Conservation (phyloP, 371 early-diverging fungal species). For the Rhizopus delemar region DNA sequence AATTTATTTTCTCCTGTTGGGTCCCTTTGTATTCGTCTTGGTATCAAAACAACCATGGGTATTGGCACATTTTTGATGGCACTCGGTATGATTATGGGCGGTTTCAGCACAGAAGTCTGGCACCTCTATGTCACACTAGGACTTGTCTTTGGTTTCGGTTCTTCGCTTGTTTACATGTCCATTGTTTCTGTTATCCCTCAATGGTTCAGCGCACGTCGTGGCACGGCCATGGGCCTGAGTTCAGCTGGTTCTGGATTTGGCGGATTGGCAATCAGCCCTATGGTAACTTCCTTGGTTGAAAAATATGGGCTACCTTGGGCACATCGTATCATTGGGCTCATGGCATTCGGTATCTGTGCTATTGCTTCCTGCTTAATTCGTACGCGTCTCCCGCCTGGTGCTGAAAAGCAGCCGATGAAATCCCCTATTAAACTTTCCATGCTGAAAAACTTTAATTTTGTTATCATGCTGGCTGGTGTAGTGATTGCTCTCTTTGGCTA, state of each 20-base stretch:
- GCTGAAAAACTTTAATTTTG: slow-evolving; percentile 30
- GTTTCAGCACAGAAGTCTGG: slow-evolving; percentile 52
- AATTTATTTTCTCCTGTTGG: slow-evolving; percentile 49
- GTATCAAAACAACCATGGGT: slow-evolving; percentile 36
- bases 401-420: slow-evolving; percentile 16
- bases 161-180: slow-evolving; percentile 43
- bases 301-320: slow-evolving; percentile 41
- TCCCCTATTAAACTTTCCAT: slow-evolving; percentile 30
- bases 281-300: slow-evolving; percentile 44
- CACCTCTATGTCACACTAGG: slow-evolving; percentile 59
- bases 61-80: slow-evolving; percentile 50
- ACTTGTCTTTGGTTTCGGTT: slow-evolving; percentile 50
- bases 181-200: slow-evolving; percentile 40
- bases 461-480: slow-evolving; percentile 33
- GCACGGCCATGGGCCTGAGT: slow-evolving; percentile 67
- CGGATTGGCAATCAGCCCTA: slow-evolving; percentile 52
- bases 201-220: slow-evolving; percentile 59
- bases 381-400: slow-evolving; percentile 33
- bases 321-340: slow-evolving; percentile 36
- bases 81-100: slow-evolving; percentile 50
- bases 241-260: slow-evolving; percentile 79
- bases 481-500: slow-evolving; percentile 38
- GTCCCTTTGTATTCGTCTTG: slow-evolving; percentile 40
- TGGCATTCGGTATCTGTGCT: slow-evolving; percentile 37
- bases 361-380: slow-evolving; percentile 32